phyloP scores from a whole-genome alignment of 1,284 basidiomycete genomes.

The Cutaneotrichosporon cyanovorans region DNA sequence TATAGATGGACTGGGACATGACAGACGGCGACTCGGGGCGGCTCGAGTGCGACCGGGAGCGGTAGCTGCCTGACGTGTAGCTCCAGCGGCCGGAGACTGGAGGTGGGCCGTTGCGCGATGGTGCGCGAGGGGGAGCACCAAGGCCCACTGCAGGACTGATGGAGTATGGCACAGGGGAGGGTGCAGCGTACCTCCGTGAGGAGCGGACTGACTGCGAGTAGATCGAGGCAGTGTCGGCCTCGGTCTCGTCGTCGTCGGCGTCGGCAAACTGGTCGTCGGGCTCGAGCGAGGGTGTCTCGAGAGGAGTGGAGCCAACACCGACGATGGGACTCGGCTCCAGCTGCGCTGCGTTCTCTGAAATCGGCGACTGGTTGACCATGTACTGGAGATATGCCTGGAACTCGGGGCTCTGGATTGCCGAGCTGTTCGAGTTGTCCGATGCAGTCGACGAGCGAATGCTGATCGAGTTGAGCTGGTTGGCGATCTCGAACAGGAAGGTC shows the following conservation, averaged over 20 bases:
- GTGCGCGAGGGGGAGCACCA: conserved; percentile 6
- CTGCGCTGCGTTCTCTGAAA: conserved; percentile 7
- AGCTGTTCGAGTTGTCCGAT: conserved; percentile 41
- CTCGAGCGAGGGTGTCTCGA: not conserved
- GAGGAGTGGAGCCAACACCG: not conserved
- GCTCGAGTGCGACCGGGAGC: conserved; percentile 11
- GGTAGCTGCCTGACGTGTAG: conserved; percentile 12
- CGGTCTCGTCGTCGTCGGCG: conserved; percentile 51
- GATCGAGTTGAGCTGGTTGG: conserved; percentile 53
- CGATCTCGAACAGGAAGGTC: conserved; percentile 54
- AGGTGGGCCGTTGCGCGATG: conserved; percentile 12
- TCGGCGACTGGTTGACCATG: conserved; percentile 17
- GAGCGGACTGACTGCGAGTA: conserved; percentile 26
- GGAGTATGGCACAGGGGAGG: conserved; percentile 12
- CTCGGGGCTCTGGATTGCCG: conserved; percentile 32
- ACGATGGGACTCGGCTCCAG: not conserved
- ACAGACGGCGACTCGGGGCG: conserved; percentile 17
- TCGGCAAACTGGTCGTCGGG: conserved; percentile 50
- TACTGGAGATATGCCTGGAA: conserved; percentile 38
- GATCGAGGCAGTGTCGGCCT: conserved; percentile 15
- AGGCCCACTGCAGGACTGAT: conserved; percentile 5
- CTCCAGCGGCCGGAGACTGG: conserved; percentile 20
- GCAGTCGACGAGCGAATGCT: conserved; percentile 46
- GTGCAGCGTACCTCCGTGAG: not conserved
- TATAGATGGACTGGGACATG: conserved; percentile 17